These are phyloP conservation scores for Phellopilus nigrolimitatus DNA, from an alignment of 1,284 basidiomycete genomes.

Conservation along the genomic window DNA sequence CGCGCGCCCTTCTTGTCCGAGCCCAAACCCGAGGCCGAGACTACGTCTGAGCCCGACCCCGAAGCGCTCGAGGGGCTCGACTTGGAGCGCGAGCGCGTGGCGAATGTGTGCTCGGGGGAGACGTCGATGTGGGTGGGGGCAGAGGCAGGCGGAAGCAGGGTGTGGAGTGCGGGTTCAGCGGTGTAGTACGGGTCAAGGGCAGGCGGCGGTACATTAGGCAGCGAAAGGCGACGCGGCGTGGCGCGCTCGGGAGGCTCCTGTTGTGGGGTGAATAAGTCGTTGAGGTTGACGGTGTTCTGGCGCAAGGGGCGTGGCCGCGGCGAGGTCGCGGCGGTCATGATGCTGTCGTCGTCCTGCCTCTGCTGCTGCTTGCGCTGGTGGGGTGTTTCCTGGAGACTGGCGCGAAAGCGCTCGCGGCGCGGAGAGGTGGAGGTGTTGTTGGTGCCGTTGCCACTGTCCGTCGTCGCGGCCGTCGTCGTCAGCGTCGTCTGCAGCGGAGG, in stretches of 20 bases:
- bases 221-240: slow-evolving; percentile 49
- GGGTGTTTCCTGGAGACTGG: too few relatives aligned
- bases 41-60: too few relatives aligned
- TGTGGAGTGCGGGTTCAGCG: too few relatives aligned
- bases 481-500: slow-evolving; percentile 13
- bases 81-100: slow-evolving; percentile 40
- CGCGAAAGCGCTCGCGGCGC: slow-evolving; percentile 2
- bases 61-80: slow-evolving; percentile 58
- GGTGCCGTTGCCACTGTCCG: too few relatives aligned
- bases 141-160: too few relatives aligned
- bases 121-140: too few relatives aligned
- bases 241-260: slow-evolving; percentile 31
- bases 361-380: too few relatives aligned
- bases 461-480: slow-evolving; percentile 37
- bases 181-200: too few relatives aligned
- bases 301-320: slow-evolving; percentile 74
- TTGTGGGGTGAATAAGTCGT: slow-evolving; percentile 51
- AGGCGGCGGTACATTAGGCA: slow-evolving; percentile 2
- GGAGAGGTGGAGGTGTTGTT: slow-evolving; percentile 27
- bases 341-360: slow-evolving; percentile 3
- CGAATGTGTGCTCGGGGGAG: too few relatives aligned
- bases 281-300: slow-evolving; percentile 73
- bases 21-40: slow-evolving; percentile 1
- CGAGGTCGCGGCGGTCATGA: slow-evolving; percentile 25
- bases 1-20: slow-evolving; percentile 61